Base-by-base conservation (phyloP, 371 early-diverging fungal species). In the Rhizomucor pusillus region DNA sequence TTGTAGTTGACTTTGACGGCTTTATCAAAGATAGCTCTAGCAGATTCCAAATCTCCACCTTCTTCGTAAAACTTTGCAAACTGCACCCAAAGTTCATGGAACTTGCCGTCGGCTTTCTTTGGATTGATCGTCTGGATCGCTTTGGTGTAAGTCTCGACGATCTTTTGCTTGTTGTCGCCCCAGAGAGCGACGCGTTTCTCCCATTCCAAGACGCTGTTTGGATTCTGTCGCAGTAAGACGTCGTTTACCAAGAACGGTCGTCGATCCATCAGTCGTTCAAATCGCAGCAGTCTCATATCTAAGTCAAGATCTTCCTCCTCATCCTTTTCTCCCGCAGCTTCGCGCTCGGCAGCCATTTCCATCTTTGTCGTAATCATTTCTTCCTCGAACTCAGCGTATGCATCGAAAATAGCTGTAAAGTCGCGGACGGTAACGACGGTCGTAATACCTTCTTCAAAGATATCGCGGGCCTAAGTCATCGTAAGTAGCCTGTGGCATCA, bases 201-300 rank as follows among this genome's bases (percentile, higher is more conserved):
- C 99, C 99, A 99, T 62, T 95, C 94, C 39, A 81, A 62, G 6
- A 94, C 94, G 54, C 89, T 90, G 62, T 95, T 89, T 10, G 95
- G 95, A 60, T 92, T 95, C 63, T 95, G 94, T 43, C 96, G 81
- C 43, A 99, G 68, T 25, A 91, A 62, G 0, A 99, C 98, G 62
- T 94, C 95, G 66, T 91, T 98, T 19, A 95, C 92, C 43, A 99
- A 70, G 70, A 96, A 90, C 4, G 95, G 91, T n/a, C 98, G 85
- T 10, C 94, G 84, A 56, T 92, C 89, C 90, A 98, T 91, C 40
- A 98, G 68, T 50, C 87, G 80, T 62, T 97, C 98, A 50, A 97
- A 84, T 45, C 96, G 81, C 50, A 88, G 73, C 35, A 98, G 59
- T 19, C 88, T 76, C 55, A 97, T 71, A 71, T 97, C 97, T 13